These are phyloP conservation scores for Xanthoconium stramineum DNA, from an alignment of 768 basidiomycete genomes.

Conservation along the genomic window DNA sequence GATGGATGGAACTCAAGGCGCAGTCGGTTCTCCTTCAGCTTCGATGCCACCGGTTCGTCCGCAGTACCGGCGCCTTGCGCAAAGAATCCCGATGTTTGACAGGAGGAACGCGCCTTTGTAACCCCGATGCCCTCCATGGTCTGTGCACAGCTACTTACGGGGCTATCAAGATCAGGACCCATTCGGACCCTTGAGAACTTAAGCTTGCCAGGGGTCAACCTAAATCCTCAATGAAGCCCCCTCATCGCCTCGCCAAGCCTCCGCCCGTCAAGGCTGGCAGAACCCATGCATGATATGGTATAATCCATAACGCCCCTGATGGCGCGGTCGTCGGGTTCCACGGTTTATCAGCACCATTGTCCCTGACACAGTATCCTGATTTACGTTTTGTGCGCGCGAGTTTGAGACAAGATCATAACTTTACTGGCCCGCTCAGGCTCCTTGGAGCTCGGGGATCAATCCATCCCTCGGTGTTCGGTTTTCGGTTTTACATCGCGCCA, in stretches of 20 bases:
- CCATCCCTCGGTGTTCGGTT: neutral
- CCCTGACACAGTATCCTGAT: conserved; percentile 18
- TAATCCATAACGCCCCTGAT: neutral
- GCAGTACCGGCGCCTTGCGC: neutral
- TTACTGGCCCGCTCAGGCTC: neutral
- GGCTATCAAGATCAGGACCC: neutral
- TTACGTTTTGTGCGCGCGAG: conserved; percentile 16
- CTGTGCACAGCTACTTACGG: neutral
- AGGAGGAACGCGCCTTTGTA: neutral
- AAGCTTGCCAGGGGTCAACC: neutral
- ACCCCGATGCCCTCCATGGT: neutral
- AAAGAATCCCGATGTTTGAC: neutral
- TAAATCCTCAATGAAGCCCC: conserved; percentile 1
- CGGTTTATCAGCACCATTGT: conserved; percentile 1
- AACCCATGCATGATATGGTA: neutral
- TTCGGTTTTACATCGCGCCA: neutral
- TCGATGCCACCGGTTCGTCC: neutral
- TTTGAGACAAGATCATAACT: neutral
- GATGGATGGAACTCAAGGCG: neutral
- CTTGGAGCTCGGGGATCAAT: conserved; percentile 1
- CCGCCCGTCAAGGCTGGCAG: neutral
- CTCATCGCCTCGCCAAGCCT: neutral
- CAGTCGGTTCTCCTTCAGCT: neutral
- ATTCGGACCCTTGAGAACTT: neutral
- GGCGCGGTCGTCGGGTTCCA: neutral